Conservation (phyloP, 129 eudicot species). For the Ambrosia trifida region DNA sequence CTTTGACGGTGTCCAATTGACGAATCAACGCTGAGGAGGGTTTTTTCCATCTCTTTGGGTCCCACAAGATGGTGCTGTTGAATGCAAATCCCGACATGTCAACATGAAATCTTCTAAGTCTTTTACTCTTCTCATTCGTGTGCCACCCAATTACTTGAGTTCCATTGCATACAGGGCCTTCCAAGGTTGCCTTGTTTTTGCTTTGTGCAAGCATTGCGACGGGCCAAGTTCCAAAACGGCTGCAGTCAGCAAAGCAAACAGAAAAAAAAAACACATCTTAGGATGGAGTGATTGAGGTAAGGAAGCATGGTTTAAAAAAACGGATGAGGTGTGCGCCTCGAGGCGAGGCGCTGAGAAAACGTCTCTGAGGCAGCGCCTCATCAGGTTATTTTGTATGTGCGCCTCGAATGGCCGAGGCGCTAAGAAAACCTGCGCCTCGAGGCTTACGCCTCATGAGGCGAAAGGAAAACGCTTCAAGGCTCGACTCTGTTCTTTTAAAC, state of each 20-base stretch:
- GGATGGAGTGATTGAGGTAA: too few relatives aligned
- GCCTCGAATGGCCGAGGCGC: too few relatives aligned
- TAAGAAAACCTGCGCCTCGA: too few relatives aligned
- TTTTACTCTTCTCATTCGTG: slow-evolving; percentile 93
- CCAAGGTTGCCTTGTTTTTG: slow-evolving; percentile 87
- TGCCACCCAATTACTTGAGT: slow-evolving; percentile 93
- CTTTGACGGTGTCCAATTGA: slow-evolving; percentile 88
- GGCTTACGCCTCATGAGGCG: too few relatives aligned
- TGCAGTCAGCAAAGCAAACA: slow-evolving; percentile 32
- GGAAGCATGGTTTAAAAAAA: too few relatives aligned
- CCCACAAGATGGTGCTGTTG: slow-evolving; percentile 97
- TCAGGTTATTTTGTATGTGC: too few relatives aligned
- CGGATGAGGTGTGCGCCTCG: too few relatives aligned
- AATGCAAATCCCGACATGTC: slow-evolving; percentile 99
- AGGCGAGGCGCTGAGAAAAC: too few relatives aligned
- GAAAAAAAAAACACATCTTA: not conserved
- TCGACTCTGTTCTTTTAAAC: too few relatives aligned
- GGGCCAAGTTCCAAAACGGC: slow-evolving; percentile 98
- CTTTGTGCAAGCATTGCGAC: slow-evolving; percentile 95
- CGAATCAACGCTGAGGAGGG: slow-evolving; percentile 66
- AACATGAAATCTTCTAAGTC: slow-evolving; percentile 90
- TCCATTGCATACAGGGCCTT: slow-evolving; percentile 96
- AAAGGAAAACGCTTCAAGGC: too few relatives aligned
- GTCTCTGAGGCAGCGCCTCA: too few relatives aligned
- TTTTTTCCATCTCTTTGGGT: slow-evolving; percentile 87